Base-by-base conservation (phyloP, 257 asterid species). In the Thymus mandschuricus region DNA sequence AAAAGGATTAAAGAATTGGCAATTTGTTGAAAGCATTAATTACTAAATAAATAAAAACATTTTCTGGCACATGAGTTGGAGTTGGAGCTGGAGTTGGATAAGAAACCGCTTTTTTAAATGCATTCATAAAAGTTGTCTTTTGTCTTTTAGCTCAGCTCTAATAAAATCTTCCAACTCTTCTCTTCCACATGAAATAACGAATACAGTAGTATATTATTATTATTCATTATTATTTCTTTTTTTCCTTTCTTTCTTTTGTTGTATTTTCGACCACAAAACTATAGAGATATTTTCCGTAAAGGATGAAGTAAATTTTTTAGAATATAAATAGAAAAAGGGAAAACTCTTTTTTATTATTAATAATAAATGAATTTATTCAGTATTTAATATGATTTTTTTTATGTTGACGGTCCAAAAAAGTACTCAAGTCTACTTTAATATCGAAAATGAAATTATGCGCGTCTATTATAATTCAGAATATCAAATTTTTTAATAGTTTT, bases 131-230 rank as follows among this genome's bases (percentile, higher is more conserved):
- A 79, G 82, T 79, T 64, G 66, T 70, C 33, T 58, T 79, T 21
- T 79, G 82, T 79, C 82, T 45, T 79, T 64, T 79, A 63, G 71
- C 63, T 31, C 5, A 66, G 21, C 21, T 21, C 21, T 21, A 21
- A 21, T 21, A 21, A 21, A 58, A 54, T 38, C 34, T 38, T 49
- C 51, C 73, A 35, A 67, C 68, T 31, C 0, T 38, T 44, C 4
- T 27, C 55, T 56, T 69, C 62, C 71, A 63, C 55, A 55, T 44
- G 60, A 4, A 6, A 15, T 10, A 69, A 52, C 21, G 21, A 21
- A 21, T 21, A n/a, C n/a, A n/a, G n/a, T n/a, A 21, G 21, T 21
- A 21, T 21, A 21, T 21, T 21, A 21, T 21, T 21, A 21, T 21
- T 21, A 21, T 21, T 21, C 21, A 29, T 1, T 9, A 1, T 15